Evolutionary conservation across 371 early-diverging fungal genomes (phyloP).

Genomic region (Astathelohania contejeani): DNA sequence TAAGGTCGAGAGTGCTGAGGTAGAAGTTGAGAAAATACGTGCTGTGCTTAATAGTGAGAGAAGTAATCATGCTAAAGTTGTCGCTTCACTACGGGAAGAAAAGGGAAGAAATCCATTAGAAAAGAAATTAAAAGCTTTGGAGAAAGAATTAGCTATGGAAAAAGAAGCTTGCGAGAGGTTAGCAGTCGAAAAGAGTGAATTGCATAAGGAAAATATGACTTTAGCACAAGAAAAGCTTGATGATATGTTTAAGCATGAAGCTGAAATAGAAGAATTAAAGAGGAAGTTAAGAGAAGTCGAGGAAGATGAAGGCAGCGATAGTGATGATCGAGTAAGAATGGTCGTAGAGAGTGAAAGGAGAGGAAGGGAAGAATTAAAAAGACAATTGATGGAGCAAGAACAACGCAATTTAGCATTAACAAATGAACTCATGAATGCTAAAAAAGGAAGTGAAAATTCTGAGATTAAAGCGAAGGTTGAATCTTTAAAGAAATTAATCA

Average conservation of each 20-base stretch:
- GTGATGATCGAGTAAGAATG: background rate
- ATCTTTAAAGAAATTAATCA: no score
- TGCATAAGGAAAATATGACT: slow-evolving; percentile 24
- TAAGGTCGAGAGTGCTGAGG: background rate
- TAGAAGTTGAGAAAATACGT: background rate
- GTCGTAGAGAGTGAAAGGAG: background rate
- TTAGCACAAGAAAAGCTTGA: slow-evolving; percentile 36
- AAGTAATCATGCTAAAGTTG: background rate
- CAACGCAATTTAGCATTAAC: background rate
- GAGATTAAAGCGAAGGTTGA: no score
- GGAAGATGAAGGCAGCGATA: slow-evolving; percentile 53
- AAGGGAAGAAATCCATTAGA: background rate
- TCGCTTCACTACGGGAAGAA: background rate
- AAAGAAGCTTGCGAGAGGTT: slow-evolving; percentile 55
- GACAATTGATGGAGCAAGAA: background rate
- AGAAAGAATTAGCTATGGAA: slow-evolving; percentile 54
- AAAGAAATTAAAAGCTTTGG: slow-evolving; percentile 22
- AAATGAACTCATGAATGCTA: no score
- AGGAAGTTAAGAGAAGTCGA: slow-evolving; percentile 56
- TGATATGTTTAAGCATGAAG: slow-evolving; percentile 35
- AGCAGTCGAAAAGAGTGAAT: slow-evolving; percentile 52
- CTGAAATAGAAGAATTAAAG: slow-evolving; percentile 56
- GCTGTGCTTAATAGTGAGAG: background rate
- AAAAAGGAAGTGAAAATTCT: no score
- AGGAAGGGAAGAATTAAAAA: background rate